Evolutionary conservation across 1,139 yeast genomes (phyloP).

Genomic region (Scheffersomyces illinoinensis): DNA sequence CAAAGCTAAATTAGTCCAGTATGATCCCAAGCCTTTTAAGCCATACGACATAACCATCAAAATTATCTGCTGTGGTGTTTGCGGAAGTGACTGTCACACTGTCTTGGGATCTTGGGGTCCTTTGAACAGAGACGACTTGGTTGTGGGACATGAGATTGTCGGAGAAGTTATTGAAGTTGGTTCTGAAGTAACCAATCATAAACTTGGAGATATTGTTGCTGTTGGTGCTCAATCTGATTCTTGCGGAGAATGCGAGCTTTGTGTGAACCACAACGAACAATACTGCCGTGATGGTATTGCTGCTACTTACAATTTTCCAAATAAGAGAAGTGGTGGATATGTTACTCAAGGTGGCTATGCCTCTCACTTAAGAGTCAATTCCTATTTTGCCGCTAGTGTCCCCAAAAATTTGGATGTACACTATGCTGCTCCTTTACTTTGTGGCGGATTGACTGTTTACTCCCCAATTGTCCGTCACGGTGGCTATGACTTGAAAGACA

Average conservation of each 20-base stretch:
- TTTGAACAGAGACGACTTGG: constrained; percentile 22
- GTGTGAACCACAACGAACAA: constrained; percentile 43
- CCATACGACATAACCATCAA: constrained; percentile 35
- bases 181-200: constrained; percentile 25
- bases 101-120: constrained; percentile 42
- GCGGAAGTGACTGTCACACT: constrained; percentile 46
- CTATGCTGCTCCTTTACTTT: constrained; percentile 50
- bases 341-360: constrained; percentile 58
- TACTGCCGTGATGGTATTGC: constrained; percentile 43
- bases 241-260: constrained; percentile 47
- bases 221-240: constrained; percentile 51
- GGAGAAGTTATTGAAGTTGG: constrained; percentile 48
- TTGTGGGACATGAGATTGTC: constrained; percentile 53
- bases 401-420: constrained; percentile 45
- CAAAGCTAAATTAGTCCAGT: constrained; percentile 28
- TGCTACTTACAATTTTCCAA: constrained; percentile 41
- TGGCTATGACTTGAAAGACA: constrained; percentile 36
- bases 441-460: constrained; percentile 55
- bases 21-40: constrained; percentile 27
- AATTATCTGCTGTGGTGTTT: constrained; percentile 39
- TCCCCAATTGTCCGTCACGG: constrained; percentile 49
- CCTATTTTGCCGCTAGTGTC: constrained; percentile 47
- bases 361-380: constrained; percentile 48
- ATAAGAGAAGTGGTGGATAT: constrained; percentile 39
- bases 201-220: constrained; percentile 51